Conservation (phyloP, 768 basidiomycete species). For the Russula lepida region DNA sequence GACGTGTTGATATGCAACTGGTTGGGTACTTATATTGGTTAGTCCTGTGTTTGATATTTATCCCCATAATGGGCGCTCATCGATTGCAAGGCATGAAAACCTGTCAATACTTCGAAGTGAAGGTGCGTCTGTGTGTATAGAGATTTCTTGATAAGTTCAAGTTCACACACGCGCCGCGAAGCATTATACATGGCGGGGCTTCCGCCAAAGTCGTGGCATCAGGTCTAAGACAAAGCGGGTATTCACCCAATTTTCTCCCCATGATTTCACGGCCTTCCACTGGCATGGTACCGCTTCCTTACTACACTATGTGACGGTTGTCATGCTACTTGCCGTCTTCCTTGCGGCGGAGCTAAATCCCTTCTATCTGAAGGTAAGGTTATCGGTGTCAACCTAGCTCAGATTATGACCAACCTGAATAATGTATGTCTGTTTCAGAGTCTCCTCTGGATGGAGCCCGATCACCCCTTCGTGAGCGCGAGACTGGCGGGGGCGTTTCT, state of each 20-base stretch:
- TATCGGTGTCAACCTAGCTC: neutral
- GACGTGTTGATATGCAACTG: slow-evolving; percentile 86
- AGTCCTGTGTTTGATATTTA: slow-evolving; percentile 21
- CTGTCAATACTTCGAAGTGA: slow-evolving; percentile 82
- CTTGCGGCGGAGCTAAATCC: slow-evolving; percentile 81
- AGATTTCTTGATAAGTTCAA: neutral
- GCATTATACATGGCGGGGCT: slow-evolving; percentile 83
- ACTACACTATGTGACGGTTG: slow-evolving; percentile 65
- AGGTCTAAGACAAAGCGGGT: slow-evolving; percentile 74
- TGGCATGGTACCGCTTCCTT: slow-evolving; percentile 77
- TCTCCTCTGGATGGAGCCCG: slow-evolving; percentile 83
- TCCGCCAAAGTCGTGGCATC: slow-evolving; percentile 67
- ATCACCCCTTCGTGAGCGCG: slow-evolving; percentile 75
- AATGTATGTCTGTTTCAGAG: slow-evolving; percentile 29
- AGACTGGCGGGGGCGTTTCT: slow-evolving; percentile 69
- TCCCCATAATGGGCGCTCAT: slow-evolving; percentile 19
- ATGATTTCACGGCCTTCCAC: slow-evolving; percentile 81
- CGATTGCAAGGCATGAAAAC: slow-evolving; percentile 63
- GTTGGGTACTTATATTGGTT: slow-evolving; percentile 77
- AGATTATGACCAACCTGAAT: neutral
- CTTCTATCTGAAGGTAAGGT: slow-evolving; percentile 73
- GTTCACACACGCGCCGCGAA: slow-evolving; percentile 27
- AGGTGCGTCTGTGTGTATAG: slow-evolving; percentile 17
- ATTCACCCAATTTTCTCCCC: slow-evolving; percentile 76
- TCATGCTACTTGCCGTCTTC: slow-evolving; percentile 67